Evolutionary conservation across 2,329 filamentous ascomycete species (phyloP).

Genomic region (Penicillium sp.): DNA sequence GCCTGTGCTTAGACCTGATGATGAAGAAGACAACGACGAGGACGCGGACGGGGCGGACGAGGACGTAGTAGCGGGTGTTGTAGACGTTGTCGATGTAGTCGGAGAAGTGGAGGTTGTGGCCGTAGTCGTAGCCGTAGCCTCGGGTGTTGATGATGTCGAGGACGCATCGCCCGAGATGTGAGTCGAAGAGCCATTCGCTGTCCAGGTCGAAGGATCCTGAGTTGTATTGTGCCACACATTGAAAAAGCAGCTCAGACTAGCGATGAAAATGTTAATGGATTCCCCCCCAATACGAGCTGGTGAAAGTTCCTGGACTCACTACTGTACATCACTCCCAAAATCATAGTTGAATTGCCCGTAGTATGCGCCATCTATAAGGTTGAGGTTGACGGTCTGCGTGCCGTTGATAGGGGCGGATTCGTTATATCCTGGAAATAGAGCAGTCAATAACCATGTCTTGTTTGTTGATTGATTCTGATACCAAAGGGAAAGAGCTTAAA

Average conservation of each 20-base stretch:
- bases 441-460: background rate
- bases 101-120: background rate
- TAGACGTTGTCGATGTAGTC: background rate
- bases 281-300: too few species aligned
- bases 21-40: background rate
- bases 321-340: background rate
- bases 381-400: conserved; percentile 3
- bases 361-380: conserved; percentile 2
- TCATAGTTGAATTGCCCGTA: conserved; percentile 11
- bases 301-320: too few species aligned
- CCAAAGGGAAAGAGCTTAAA: too few species aligned
- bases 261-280: too few species aligned
- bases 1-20: conserved; percentile 3
- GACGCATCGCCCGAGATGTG: background rate
- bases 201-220: conserved; percentile 1
- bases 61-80: background rate
- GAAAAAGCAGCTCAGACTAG: conserved; percentile 10
- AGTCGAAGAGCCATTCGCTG: background rate
- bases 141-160: background rate
- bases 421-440: conserved; percentile 8
- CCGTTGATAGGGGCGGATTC: conserved; percentile 10
- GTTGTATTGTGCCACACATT: conserved; percentile 1
- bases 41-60: background rate
- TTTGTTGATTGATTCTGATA: too few species aligned
- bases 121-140: background rate